phyloP scores from a whole-genome alignment of 2,329 filamentous ascomycete species.

The Colletotrichum spinosum region DNA sequence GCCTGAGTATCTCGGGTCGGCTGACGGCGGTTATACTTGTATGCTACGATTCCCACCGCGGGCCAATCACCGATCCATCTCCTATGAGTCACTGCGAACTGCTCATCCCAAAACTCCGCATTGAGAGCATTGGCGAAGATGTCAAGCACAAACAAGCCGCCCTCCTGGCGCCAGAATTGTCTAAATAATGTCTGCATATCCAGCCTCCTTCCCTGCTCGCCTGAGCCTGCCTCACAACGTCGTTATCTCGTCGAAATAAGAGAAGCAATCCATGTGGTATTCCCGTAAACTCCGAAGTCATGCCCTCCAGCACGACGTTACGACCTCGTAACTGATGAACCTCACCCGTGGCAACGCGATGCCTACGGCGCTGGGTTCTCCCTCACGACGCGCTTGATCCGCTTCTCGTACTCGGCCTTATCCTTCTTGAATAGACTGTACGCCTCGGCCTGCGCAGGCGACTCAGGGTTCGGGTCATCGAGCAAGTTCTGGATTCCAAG shows the following conservation, averaged over 20 bases:
- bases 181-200: too few relatives aligned
- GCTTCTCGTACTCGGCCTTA: constrained; percentile 85
- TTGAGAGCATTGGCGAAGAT: too few relatives aligned
- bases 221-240: constrained; percentile 6
- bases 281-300: constrained; percentile 33
- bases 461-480: constrained; percentile 96
- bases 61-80: constrained; percentile 7
- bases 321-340: constrained; percentile 18
- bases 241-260: constrained; percentile 29
- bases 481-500: constrained; percentile 96
- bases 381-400: constrained; percentile 86
- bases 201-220: not conserved
- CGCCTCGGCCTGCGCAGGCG: constrained; percentile 94
- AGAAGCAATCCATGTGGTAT: constrained; percentile 37
- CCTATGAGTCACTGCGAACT: constrained; percentile 9
- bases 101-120: not conserved
- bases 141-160: too few relatives aligned
- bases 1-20: not conserved
- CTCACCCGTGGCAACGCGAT: not conserved
- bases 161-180: too few relatives aligned
- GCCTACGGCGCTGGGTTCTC: constrained; percentile 83
- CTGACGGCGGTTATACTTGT: constrained; percentile 8
- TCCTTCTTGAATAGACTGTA: constrained; percentile 98
- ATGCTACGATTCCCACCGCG: constrained; percentile 15
- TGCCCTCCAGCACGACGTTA: constrained; percentile 20